Conservation (phyloP, 2,329 filamentous ascomycete species). For the Dendryphion nanum region DNA sequence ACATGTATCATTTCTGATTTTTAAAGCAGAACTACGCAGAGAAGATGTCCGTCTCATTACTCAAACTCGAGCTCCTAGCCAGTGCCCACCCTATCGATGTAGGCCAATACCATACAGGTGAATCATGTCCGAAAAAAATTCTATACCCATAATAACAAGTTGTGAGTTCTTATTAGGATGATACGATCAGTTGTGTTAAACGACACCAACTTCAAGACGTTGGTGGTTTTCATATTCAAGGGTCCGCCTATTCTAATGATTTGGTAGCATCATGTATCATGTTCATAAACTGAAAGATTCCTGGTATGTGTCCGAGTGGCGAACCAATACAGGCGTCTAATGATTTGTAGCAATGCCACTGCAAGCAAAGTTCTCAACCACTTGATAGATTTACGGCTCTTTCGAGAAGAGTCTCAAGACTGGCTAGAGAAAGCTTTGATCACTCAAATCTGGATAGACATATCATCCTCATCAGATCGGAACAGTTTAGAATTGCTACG, state of each 20-base stretch:
- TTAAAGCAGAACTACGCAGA: slow-evolving; percentile 54
- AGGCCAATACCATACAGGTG: slow-evolving; percentile 43
- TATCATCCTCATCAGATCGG: slow-evolving; percentile 42
- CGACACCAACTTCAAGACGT: slow-evolving; percentile 62
- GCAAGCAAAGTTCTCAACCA: slow-evolving; percentile 58
- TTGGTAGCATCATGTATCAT: slow-evolving; percentile 59
- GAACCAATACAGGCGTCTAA: slow-evolving; percentile 2
- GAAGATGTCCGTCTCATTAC: slow-evolving; percentile 63
- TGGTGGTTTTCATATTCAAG: no score
- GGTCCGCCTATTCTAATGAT: no score
- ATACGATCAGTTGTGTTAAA: slow-evolving; percentile 60
- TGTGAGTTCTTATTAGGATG: slow-evolving; percentile 59
- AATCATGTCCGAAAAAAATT: no score
- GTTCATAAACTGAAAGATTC: slow-evolving; percentile 60
- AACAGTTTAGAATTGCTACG: slow-evolving; percentile 41
- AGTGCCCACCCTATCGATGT: slow-evolving; percentile 34
- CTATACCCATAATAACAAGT: no score
- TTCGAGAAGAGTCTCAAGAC: slow-evolving; percentile 48
- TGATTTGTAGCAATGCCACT: slow-evolving; percentile 29
- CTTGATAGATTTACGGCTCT: slow-evolving; percentile 60
- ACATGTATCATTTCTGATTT: background rate
- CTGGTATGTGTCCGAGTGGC: slow-evolving; percentile 16
- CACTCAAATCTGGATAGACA: slow-evolving; percentile 65
- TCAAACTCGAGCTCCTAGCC: slow-evolving; percentile 68
- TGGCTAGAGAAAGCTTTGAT: slow-evolving; percentile 72